Evolutionary conservation across 2,329 filamentous ascomycete species (phyloP), one percentile per base, ranked within the genome.

Genomic region (Aspergillus fijiensis): DNA sequence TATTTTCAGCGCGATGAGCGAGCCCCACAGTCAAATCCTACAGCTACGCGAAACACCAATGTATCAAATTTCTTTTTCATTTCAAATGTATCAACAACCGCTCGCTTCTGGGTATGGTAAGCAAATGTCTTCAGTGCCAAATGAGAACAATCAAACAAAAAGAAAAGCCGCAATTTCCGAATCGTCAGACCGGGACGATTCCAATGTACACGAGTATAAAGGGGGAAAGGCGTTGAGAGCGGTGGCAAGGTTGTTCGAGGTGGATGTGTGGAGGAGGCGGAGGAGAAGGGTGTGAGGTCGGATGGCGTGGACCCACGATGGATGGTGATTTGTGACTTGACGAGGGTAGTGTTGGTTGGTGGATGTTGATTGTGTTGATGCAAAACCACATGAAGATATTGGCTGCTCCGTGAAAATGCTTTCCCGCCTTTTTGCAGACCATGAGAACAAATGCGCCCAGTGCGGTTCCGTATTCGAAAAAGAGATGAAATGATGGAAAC

Each of bases 361-460:
- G 21, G 33, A 55, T 52, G 47, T 67, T 59, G 59, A 62, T 51
- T 39, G 59, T 60, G 55, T 54, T 56, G 56, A 35, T 35, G 33
- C 11, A 35, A 58, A 65, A 60, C 66, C 54, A 57, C 53, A 59
- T 51, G 54, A 55, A 58, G 51, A 35, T 35, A 67, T 67, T 66
- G 69, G 69, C 68, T 72, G 69, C 68, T 72, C 71, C 68, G 62
- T 63, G 60, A 69, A 68, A 66, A 72, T 72, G 70, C 67, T 35
- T 69, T 72, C 67, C 67, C 69, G 63, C 66, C 65, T 68, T 71
- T 66, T 67, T 68, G 66, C 64, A 68, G 69, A 67, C 69, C 65
- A 65, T 69, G 65, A 73, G 69, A 67, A 69, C 69, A 74, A 69
- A 73, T 72, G 69, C 69, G 67, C 72, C 69, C 66, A 70, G 63